Evolutionary conservation across 352 stramenopile genomes (phyloP).

Genomic region (Elongisporangium prolatum): DNA sequence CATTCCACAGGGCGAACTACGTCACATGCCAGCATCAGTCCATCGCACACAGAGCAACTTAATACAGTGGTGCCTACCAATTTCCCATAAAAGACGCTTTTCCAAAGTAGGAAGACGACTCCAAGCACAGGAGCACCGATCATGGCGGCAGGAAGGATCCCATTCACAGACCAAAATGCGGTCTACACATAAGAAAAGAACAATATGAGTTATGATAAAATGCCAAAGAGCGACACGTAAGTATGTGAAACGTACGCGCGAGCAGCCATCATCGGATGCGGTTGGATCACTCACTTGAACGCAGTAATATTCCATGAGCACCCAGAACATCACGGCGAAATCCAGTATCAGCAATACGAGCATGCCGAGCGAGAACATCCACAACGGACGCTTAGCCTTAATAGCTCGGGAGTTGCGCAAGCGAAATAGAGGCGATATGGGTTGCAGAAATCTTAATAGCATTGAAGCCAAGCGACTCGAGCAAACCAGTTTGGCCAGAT

Average conservation of each 20-base stretch:
- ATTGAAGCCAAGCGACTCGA: not conserved
- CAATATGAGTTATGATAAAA: not conserved
- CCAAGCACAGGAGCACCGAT: slow-evolving; percentile 60
- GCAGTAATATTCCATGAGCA: slow-evolving; percentile 84
- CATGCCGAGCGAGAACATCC: slow-evolving; percentile 41
- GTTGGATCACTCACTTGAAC: slow-evolving; percentile 82
- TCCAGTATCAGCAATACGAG: slow-evolving; percentile 67
- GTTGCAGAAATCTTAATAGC: slow-evolving; percentile 24
- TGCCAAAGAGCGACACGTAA: not conserved
- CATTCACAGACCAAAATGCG: slow-evolving; percentile 52
- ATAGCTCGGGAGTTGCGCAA: slow-evolving; percentile 40
- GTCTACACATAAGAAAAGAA: slow-evolving; percentile 23
- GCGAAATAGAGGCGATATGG: slow-evolving; percentile 56
- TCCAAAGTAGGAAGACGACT: slow-evolving; percentile 61
- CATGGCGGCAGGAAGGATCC: slow-evolving; percentile 56
- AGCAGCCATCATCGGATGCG: slow-evolving; percentile 62
- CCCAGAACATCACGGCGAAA: slow-evolving; percentile 61
- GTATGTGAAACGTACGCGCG: slow-evolving; percentile 37
- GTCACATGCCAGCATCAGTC: too few species aligned
- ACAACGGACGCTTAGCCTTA: slow-evolving; percentile 10
- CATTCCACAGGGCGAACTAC: slow-evolving; percentile 64
- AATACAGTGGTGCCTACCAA: slow-evolving; percentile 18
- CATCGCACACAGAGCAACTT: not conserved
- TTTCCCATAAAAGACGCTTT: slow-evolving; percentile 76
- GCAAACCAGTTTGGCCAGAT: not conserved